A percentile compares a stretch with the other conserved stretches of the same genome.
Evolutionary conservation across 2,329 filamentous ascomycete genomes (phyloP).

Genomic region (Cladophialophora exuberans): DNA sequence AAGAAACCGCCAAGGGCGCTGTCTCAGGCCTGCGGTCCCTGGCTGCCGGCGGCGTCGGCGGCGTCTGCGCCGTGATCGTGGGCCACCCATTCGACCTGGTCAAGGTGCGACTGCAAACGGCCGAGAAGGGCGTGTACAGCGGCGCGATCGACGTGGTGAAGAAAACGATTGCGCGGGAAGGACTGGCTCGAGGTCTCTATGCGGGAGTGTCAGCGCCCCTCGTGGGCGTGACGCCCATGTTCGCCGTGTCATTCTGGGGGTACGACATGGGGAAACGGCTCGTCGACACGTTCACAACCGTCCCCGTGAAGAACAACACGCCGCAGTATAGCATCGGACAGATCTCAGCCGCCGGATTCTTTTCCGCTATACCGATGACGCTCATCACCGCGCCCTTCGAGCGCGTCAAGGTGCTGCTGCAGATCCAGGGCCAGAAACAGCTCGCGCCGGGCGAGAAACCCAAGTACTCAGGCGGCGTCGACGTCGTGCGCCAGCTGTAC

Average conservation of each 20-base stretch:
- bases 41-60: slow-evolving; percentile 87
- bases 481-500: slow-evolving; percentile 94
- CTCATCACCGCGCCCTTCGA: slow-evolving; percentile 98
- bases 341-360: slow-evolving; percentile 90
- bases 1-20: slow-evolving; percentile 54
- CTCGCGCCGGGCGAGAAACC: slow-evolving; percentile 89
- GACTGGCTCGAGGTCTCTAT: slow-evolving; percentile 78
- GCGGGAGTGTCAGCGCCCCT: slow-evolving; percentile 95
- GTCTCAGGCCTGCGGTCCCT: slow-evolving; percentile 76
- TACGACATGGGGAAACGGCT: slow-evolving; percentile 95
- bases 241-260: slow-evolving; percentile 74
- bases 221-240: slow-evolving; percentile 98
- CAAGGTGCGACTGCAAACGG: slow-evolving; percentile 95
- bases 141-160: slow-evolving; percentile 88
- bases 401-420: slow-evolving; percentile 96
- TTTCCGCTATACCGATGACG: slow-evolving; percentile 97
- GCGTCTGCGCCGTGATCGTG: slow-evolving; percentile 89
- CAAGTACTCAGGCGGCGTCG: slow-evolving; percentile 81
- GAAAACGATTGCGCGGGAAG: slow-evolving; percentile 86
- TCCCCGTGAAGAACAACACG: slow-evolving; percentile 62
- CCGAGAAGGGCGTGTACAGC: slow-evolving; percentile 88
- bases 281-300: slow-evolving; percentile 69
- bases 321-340: slow-evolving; percentile 79
- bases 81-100: slow-evolving; percentile 97
- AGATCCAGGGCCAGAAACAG: slow-evolving; percentile 90